These are phyloP conservation scores for Gymnopilus junonius DNA, from an alignment of 768 basidiomycete genomes.

Conservation along the genomic window DNA sequence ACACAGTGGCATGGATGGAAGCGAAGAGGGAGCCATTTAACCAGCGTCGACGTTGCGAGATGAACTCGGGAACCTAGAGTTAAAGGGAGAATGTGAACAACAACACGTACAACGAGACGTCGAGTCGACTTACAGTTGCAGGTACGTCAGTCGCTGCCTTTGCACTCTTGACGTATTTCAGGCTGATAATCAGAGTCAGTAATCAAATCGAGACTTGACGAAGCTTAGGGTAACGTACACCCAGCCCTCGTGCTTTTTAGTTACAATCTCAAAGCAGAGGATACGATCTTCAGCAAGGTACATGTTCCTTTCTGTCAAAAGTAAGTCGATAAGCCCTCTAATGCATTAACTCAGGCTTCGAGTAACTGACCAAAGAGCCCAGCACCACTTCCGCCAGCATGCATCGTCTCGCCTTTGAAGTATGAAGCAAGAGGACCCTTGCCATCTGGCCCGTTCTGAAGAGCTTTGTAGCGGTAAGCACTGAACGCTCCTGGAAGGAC, in stretches of 20 bases:
- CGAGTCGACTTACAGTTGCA: constrained; percentile 53
- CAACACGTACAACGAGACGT: constrained; percentile 4
- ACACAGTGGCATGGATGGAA: constrained; percentile 89
- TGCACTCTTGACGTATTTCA: constrained; percentile 91
- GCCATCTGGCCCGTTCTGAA: constrained; percentile 85
- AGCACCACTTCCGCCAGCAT: constrained; percentile 61
- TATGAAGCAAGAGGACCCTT: constrained; percentile 90
- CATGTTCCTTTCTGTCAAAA: constrained; percentile 73
- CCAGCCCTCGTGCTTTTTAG: constrained; percentile 86
- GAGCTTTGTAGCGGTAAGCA: constrained; percentile 87
- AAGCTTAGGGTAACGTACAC: constrained; percentile 53
- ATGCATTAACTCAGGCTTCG: background rate
- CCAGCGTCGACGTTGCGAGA: constrained; percentile 91
- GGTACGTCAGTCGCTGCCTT: constrained; percentile 98
- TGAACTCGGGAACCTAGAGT: constrained; percentile 83
- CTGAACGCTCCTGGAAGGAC: constrained; percentile 93
- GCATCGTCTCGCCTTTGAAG: constrained; percentile 93
- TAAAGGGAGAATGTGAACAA: constrained; percentile 5
- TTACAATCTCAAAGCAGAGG: constrained; percentile 92
- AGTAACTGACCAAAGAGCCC: constrained; percentile 66
- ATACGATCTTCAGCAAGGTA: constrained; percentile 92
- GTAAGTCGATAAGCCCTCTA: constrained; percentile 3
- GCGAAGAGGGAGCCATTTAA: constrained; percentile 91
- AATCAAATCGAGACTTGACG: constrained; percentile 1
- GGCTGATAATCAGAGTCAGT: constrained; percentile 37